Evolutionary conservation across 306 rosid genomes (phyloP).

Genomic region (Crataegus laevigata): DNA sequence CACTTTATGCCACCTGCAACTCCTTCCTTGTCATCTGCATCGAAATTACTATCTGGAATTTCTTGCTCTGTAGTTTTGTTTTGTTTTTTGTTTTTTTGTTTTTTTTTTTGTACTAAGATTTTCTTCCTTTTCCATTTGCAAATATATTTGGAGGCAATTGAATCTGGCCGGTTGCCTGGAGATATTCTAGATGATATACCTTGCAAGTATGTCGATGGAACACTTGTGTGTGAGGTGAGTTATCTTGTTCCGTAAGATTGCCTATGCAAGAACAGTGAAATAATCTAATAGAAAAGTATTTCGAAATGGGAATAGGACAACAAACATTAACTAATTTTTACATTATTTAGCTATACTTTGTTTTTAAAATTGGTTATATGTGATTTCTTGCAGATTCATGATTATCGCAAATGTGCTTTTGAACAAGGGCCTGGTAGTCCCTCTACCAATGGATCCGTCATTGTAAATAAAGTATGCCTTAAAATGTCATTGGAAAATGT

Average conservation of each 20-base stretch:
- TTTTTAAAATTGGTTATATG: conserved; percentile 11
- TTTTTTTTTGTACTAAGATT: conserved; percentile 4
- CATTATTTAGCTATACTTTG: background rate
- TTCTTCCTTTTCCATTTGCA: conserved; percentile 9
- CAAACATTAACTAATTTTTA: no score
- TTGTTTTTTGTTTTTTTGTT: background rate
- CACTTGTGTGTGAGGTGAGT: conserved; percentile 86
- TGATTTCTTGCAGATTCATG: conserved; percentile 56
- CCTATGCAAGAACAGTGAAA: conserved; percentile 2
- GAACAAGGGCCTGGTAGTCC: conserved; percentile 47
- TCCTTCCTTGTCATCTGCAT: conserved; percentile 17
- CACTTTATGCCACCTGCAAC: background rate
- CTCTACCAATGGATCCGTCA: conserved; percentile 42
- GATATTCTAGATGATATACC: conserved; percentile 91
- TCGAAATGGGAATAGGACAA: background rate
- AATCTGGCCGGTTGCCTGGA: conserved; percentile 93
- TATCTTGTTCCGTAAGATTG: conserved; percentile 13
- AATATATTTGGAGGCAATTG: conserved; percentile 72
- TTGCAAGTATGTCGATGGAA: conserved; percentile 80
- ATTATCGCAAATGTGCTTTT: conserved; percentile 65
- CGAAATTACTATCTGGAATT: background rate
- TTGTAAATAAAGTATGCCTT: conserved; percentile 61
- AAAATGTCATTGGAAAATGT: conserved; percentile 92
- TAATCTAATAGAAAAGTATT: background rate
- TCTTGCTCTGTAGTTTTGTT: background rate